Evolutionary conservation across 2,329 filamentous ascomycete genomes (phyloP), one percentile per base, ranked within the genome.

Genomic region (Phyllosticta citrichinensis): DNA sequence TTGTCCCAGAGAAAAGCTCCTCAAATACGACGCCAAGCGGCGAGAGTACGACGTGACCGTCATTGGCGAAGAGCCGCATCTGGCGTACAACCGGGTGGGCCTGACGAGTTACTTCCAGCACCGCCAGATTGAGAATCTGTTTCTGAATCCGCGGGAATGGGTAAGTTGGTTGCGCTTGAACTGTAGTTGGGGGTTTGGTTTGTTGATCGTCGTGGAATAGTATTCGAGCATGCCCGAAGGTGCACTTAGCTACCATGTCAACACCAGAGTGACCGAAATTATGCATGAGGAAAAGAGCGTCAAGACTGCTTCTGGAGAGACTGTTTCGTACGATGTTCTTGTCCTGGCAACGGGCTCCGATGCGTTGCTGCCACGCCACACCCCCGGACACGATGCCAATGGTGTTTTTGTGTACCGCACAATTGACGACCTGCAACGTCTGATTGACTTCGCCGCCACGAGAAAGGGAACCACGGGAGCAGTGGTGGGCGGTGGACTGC

Each of bases 381-480:
- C 88, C 0, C 89, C 89, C 0, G 89, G 89, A 50, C 80, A 91
- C 68, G 86, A 93, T 70, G 89, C 89, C 11, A 84, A 84, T 24
- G 91, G 91, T 1, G 88, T 95, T 2, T 96, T 96, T 68, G 90
- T 96, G 8, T 96, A 96, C 72, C 83, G 91, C 55, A 95, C 87
- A 0, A 92, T 96, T 63, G 84, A 88, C 2, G 91, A 96, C 70
- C 75, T 96, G 40, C 80, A 91, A 69, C 83, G 80, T 52, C 81
- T 96, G 3, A 95, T 96, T 61, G 77, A 80, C 1, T 96, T 88
- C 69, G 84, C 89, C 0, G 80, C 83, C 0, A 77, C 79, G 11
- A 83, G 84, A 59, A 87, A 85, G 66, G 89, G 84, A 4, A 84
- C 85, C 2, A 82, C 82, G 2, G 91, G 88, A 0, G 82, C 85